phyloP scores from a whole-genome alignment of 371 early-diverging fungal genomes.

The Mortierella sp. region DNA sequence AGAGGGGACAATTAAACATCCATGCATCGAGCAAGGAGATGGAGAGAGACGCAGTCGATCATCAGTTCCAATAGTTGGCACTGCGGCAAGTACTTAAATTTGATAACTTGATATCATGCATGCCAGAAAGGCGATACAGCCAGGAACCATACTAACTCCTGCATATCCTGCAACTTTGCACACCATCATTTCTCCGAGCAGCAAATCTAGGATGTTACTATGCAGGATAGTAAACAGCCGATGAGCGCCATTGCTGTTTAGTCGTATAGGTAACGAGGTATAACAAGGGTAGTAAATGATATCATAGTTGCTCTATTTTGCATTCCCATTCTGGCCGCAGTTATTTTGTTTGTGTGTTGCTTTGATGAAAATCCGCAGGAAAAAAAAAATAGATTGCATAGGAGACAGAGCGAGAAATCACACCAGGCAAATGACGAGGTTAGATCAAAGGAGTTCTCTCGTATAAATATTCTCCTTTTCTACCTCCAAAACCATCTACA shows the following conservation, averaged over 20 bases:
- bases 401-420: neutral
- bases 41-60: too few species aligned
- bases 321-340: slow-evolving; percentile 7
- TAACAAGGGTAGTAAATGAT: neutral
- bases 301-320: neutral
- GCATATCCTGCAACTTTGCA: too few species aligned
- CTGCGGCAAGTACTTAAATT: neutral
- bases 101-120: neutral
- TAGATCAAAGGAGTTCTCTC: neutral
- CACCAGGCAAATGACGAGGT: neutral
- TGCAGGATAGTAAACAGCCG: too few species aligned
- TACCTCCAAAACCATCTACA: neutral
- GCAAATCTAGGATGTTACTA: too few species aligned
- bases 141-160: too few species aligned
- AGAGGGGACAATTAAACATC: too few species aligned
- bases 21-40: neutral
- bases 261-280: too few species aligned
- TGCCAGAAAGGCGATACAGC: too few species aligned
- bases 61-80: too few species aligned
- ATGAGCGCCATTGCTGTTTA: too few species aligned
- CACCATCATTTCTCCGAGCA: too few species aligned
- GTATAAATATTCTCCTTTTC: slow-evolving; percentile 9
- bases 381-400: neutral
- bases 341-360: neutral
- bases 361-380: slow-evolving; percentile 4